A percentile compares a stretch with the other conserved stretches of the same genome.
Evolutionary conservation across 177 flowering plant species (phyloP).

Genomic region (Vitis hybrid): DNA sequence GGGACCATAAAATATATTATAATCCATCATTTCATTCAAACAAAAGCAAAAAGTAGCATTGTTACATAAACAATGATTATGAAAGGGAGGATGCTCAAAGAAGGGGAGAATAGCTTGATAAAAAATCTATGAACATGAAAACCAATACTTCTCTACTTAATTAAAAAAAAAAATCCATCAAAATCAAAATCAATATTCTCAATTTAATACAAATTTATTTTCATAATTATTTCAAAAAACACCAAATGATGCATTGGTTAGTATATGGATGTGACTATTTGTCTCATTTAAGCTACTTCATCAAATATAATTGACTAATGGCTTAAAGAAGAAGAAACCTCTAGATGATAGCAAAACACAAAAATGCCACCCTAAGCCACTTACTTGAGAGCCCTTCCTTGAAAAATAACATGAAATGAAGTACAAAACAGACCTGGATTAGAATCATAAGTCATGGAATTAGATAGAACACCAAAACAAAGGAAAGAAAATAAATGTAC

Average conservation of each 20-base stretch:
- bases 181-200: neutral
- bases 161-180: neutral
- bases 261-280: neutral
- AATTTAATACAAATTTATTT: neutral
- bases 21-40: no score
- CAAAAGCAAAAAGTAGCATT: no score
- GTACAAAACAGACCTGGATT: slow-evolving; percentile 69
- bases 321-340: neutral
- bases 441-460: slow-evolving; percentile 8
- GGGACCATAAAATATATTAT: no score
- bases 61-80: no score
- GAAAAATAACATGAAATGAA: slow-evolving; percentile 88
- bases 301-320: neutral
- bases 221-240: neutral
- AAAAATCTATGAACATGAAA: no score
- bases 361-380: slow-evolving; percentile 14
- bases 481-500: neutral
- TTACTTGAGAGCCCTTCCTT: slow-evolving; percentile 77
- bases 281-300: neutral
- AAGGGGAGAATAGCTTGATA: no score
- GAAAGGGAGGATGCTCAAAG: no score
- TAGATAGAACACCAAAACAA: slow-evolving; percentile 2
- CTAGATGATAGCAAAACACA: neutral
- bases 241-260: neutral
- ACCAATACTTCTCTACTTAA: no score